These are phyloP conservation scores for Lachnellula arida DNA, from an alignment of 2,329 filamentous ascomycete genomes.

Conservation along the genomic window DNA sequence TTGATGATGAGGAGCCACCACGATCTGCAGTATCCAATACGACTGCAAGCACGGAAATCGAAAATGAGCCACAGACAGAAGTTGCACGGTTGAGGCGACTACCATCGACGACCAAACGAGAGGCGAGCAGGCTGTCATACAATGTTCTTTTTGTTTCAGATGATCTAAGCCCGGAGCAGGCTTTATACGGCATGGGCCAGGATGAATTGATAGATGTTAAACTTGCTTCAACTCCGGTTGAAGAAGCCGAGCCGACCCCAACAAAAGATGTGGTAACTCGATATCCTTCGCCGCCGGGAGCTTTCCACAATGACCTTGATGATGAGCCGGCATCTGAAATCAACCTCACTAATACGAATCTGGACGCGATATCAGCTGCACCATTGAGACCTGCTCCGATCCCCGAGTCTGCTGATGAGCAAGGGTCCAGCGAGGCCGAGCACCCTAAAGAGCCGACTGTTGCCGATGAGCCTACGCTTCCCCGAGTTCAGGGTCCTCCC, in stretches of 20 bases:
- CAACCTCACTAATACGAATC: constrained; percentile 17
- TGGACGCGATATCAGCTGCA: constrained; percentile 4
- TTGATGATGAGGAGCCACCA: constrained; percentile 45
- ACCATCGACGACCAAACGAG: constrained; percentile 2
- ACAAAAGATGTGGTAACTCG: constrained; percentile 9
- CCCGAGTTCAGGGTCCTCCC: constrained; percentile 1
- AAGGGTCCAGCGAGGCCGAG: background rate
- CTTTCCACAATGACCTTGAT: constrained; percentile 11
- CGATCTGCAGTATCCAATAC: constrained; percentile 54
- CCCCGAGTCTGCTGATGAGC: constrained; percentile 12
- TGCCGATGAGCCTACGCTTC: background rate
- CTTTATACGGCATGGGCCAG: constrained; percentile 21
- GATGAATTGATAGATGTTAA: constrained; percentile 26
- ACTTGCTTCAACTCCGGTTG: constrained; percentile 22
- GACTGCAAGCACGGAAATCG: constrained; percentile 66
- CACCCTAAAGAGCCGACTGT: background rate
- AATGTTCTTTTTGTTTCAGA: constrained; percentile 16
- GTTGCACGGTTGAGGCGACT: constrained; percentile 29
- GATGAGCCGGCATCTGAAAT: constrained; percentile 16
- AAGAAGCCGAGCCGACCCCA: constrained; percentile 16
- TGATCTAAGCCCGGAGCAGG: constrained; percentile 22
- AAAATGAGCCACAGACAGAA: constrained; percentile 65
- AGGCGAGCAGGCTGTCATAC: constrained; percentile 19
- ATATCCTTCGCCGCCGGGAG: constrained; percentile 16
- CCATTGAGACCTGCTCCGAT: constrained; percentile 5